A percentile compares a stretch with the other conserved stretches of the same genome.
Evolutionary conservation across 2,329 filamentous ascomycete genomes (phyloP).

Genomic region (Fusarium anguioides): DNA sequence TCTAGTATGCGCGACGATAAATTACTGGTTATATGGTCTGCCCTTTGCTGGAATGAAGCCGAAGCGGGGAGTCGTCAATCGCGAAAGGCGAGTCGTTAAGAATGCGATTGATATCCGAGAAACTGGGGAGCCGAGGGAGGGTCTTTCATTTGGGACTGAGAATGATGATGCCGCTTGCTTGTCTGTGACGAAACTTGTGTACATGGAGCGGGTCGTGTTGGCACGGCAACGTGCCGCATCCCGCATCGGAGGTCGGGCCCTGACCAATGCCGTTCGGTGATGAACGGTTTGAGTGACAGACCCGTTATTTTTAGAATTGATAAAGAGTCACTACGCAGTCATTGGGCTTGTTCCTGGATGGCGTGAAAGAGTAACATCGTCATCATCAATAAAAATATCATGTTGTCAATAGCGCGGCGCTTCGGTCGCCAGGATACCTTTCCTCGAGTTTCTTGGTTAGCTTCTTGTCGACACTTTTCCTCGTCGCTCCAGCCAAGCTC

Average conservation of each 20-base stretch:
- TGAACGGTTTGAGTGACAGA: no score
- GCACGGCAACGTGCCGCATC: constrained; percentile 44
- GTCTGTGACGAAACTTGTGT: constrained; percentile 35
- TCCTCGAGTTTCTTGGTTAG: background rate
- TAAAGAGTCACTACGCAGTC: constrained; percentile 29
- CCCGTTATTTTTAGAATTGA: constrained; percentile 1
- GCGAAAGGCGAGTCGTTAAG: constrained; percentile 13
- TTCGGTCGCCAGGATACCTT: constrained; percentile 5
- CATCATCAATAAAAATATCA: constrained; percentile 15
- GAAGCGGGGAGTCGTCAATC: constrained; percentile 5
- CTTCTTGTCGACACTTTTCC: constrained; percentile 19
- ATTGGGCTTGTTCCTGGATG: background rate
- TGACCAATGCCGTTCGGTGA: constrained; percentile 9
- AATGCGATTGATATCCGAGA: constrained; percentile 35
- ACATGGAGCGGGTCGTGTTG: constrained; percentile 33
- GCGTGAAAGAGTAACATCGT: background rate
- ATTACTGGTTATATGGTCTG: constrained; percentile 7
- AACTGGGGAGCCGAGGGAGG: constrained; percentile 13
- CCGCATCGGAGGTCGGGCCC: constrained; percentile 24
- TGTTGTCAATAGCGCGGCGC: constrained; percentile 12
- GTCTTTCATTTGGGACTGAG: constrained; percentile 12
- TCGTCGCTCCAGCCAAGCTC: constrained; percentile 9
- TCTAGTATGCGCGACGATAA: constrained; percentile 12
- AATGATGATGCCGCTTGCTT: constrained; percentile 27
- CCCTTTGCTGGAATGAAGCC: constrained; percentile 25